phyloP scores from a whole-genome alignment of 1,139 yeast species.

The Lodderomyces parapsilosis region DNA sequence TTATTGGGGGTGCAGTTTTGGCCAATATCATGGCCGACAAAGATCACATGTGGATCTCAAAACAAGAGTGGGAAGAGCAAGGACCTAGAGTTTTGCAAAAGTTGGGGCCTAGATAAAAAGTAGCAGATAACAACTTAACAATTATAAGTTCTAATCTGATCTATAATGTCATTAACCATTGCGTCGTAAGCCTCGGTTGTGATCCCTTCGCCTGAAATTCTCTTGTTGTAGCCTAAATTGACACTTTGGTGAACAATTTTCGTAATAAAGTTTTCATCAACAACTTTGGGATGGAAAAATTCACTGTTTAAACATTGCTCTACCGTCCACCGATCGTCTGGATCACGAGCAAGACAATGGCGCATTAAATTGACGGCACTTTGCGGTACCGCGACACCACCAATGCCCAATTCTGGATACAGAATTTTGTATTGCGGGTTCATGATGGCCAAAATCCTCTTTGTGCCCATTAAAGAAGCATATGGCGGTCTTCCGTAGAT shows the following conservation, averaged over 20 bases:
- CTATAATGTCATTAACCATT: constrained; percentile 40
- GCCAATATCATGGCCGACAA: constrained; percentile 98
- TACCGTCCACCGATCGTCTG: constrained; percentile 65
- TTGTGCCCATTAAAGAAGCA: constrained; percentile 76
- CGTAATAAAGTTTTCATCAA: constrained; percentile 63
- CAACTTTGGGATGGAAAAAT: constrained; percentile 74
- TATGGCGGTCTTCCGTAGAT: constrained; percentile 92
- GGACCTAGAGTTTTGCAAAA: constrained; percentile 83
- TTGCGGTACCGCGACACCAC: constrained; percentile 63
- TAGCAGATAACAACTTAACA: too few species aligned
- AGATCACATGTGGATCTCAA: constrained; percentile 96
- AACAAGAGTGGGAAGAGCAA: constrained; percentile 97
- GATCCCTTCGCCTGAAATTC: constrained; percentile 35
- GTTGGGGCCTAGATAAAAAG: constrained; percentile 95
- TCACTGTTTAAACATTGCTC: constrained; percentile 54
- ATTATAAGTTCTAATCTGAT: constrained; percentile 25
- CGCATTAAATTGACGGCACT: constrained; percentile 72
- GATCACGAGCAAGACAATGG: constrained; percentile 72
- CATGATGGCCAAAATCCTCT: constrained; percentile 80
- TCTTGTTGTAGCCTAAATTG: constrained; percentile 54
- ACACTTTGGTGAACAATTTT: constrained; percentile 79
- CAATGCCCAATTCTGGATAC: constrained; percentile 63
- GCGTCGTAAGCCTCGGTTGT: constrained; percentile 41
- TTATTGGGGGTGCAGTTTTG: constrained; percentile 97
- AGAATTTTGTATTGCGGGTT: constrained; percentile 79